Conservation (phyloP, 2,329 filamentous ascomycete species). For the Drechslerella stenobrocha region DNA sequence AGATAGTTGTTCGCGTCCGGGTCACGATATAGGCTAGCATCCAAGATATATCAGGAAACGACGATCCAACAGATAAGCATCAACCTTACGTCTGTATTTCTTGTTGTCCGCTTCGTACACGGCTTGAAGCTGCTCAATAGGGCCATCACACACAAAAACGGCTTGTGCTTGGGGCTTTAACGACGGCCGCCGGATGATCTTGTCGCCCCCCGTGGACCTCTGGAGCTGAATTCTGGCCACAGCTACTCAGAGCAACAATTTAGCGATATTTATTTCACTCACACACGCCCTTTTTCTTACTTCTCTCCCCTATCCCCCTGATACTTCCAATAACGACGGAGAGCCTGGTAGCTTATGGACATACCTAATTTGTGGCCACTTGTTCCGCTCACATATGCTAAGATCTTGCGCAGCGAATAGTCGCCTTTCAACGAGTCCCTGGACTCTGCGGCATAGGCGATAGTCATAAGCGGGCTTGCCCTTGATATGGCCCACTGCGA, state of each 20-base stretch:
- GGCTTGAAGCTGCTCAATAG: conserved; percentile 35
- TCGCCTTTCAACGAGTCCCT: conserved; percentile 18
- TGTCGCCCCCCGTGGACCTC: conserved; percentile 1
- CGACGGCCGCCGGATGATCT: conserved; percentile 20
- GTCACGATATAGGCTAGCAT: conserved; percentile 29
- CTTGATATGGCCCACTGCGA: conserved; percentile 30
- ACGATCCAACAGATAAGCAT: background rate
- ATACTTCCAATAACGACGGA: background rate
- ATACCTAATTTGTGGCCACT: conserved; percentile 25
- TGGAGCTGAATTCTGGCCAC: conserved; percentile 16
- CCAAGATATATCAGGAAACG: background rate
- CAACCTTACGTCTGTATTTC: conserved; percentile 18
- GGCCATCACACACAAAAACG: conserved; percentile 21
- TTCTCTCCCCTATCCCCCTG: background rate
- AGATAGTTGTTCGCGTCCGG: conserved; percentile 22
- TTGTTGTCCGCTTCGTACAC: conserved; percentile 15
- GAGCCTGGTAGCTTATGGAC: background rate
- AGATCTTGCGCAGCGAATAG: conserved; percentile 19
- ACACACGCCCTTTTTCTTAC: background rate
- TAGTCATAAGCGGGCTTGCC: conserved; percentile 26
- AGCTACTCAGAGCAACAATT: background rate
- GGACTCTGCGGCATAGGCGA: conserved; percentile 21
- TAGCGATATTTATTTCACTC: too few relatives aligned
- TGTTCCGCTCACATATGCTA: conserved; percentile 28
- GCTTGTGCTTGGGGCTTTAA: conserved; percentile 21